phyloP scores from a whole-genome alignment of 805 yeast species.

The Debaryomyces castellii region DNA sequence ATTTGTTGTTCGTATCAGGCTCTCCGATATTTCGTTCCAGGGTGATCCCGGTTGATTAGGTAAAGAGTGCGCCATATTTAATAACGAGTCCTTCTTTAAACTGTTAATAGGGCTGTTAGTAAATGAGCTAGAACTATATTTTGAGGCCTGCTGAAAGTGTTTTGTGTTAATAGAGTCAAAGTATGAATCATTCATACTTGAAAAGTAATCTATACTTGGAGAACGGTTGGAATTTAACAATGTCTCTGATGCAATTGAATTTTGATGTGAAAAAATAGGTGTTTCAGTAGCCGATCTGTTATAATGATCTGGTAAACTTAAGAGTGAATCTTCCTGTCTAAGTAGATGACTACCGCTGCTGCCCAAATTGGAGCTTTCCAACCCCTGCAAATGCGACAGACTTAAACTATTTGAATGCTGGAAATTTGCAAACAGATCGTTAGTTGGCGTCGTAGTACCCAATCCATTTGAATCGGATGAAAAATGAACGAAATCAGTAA shows the following conservation, averaged over 20 bases:
- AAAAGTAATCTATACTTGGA: background rate
- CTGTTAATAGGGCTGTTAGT: background rate
- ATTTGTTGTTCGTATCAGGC: background rate
- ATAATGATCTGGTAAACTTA: constrained; percentile 31
- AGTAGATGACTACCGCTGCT: constrained; percentile 7
- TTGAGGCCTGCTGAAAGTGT: constrained; percentile 1
- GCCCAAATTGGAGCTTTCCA: background rate
- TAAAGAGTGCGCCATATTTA: constrained; percentile 5
- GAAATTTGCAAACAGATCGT: background rate
- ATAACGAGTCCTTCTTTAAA: background rate
- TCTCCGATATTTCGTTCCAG: background rate
- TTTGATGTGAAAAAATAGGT: constrained; percentile 9
- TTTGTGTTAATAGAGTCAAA: constrained; percentile 9
- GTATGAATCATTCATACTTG: constrained; percentile 5
- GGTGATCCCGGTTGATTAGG: constrained; percentile 2
- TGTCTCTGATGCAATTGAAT: constrained; percentile 6
- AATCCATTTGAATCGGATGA: background rate
- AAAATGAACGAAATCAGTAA: background rate
- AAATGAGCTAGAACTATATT: constrained; percentile 1
- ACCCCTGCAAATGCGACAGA: background rate
- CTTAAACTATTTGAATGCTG: constrained; percentile 9
- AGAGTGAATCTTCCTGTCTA: constrained; percentile 27
- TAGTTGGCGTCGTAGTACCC: background rate
- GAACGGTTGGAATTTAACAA: constrained; percentile 1
- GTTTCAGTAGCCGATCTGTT: constrained; percentile 18